Percentiles rank a stretch among this genome's conserved stretches.
phyloP scores from a whole-genome alignment of 106 monocot species.

The Dactylorhiza incarnata region DNA sequence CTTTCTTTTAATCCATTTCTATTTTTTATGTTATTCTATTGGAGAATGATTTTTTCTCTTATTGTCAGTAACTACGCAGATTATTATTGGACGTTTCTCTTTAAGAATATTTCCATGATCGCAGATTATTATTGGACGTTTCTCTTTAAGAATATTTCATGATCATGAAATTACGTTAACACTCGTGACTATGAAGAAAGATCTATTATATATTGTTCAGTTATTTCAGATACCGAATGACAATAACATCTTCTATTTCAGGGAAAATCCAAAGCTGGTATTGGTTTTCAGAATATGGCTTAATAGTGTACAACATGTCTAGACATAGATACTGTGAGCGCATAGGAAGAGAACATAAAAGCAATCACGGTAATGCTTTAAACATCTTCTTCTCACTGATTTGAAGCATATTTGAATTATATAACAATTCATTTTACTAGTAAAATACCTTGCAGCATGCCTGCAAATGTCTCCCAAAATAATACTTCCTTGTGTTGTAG shows the following conservation, averaged over 20 bases:
- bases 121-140: no score
- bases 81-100: no score
- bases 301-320: constrained; percentile 89
- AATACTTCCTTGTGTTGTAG: not conserved
- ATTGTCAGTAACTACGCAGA: not conserved
- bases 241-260: constrained; percentile 19
- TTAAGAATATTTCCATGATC: no score
- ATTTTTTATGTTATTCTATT: not conserved
- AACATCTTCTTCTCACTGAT: not conserved
- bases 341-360: constrained; percentile 98
- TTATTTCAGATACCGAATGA: not conserved
- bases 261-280: constrained; percentile 94
- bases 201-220: not conserved
- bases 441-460: not conserved
- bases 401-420: not conserved
- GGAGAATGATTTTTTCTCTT: not conserved
- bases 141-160: no score
- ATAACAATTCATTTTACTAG: not conserved
- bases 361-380: constrained; percentile 74
- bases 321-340: constrained; percentile 93
- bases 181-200: no score
- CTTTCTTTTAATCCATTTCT: not conserved
- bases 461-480: not conserved
- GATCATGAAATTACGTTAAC: no score
- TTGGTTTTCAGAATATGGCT: constrained; percentile 78